Evolutionary conservation across 768 basidiomycete genomes (phyloP), one percentile per base, ranked within the genome.

Genomic region (Imleria badia): DNA sequence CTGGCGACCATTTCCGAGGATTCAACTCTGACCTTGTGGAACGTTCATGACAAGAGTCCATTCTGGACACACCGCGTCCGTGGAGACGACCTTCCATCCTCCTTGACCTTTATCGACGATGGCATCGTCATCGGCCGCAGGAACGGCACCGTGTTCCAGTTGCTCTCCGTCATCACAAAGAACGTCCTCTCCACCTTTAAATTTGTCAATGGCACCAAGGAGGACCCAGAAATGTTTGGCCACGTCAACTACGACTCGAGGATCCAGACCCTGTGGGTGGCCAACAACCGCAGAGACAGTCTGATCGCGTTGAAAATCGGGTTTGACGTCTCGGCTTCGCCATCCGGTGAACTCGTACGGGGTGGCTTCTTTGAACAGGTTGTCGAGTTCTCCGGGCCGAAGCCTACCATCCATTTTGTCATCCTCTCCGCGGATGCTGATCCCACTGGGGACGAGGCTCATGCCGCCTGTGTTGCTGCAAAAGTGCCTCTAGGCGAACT

Each of bases 331-430:
- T 76, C 82, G 23, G 77, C 80, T 39, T 80, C 80, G 39, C 70
- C 79, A 15, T 78, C 78, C 23, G 81, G 83, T 17, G 87, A 89
- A 52, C 86, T 91, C 47, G 72, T 76, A 15, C 77, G 81, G 40
- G 78, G 82, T 51, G 83, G 82, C 33, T 85, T 83, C 64, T 84
- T 91, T 36, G 91, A 93, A 52, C 91, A 93, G 69, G 81, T 89
- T 43, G 81, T 86, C 58, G 91, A 94, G 73, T 94, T 94, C 67
- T 76, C 76, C 34, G 90, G 89, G 33, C 87, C 89, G 29, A 91
- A 91, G 68, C 81, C 91, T 11, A 91, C 91, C 3, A 92, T 94
- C 52, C 89, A 93, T 68, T 91, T 94, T 67, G 90, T 93, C 61
- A 91, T 94, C 51, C 79, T 94, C 40, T 90, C 89, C 3, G 87